phyloP scores from a whole-genome alignment of 805 yeast species.

The Suhomyces faveliae region DNA sequence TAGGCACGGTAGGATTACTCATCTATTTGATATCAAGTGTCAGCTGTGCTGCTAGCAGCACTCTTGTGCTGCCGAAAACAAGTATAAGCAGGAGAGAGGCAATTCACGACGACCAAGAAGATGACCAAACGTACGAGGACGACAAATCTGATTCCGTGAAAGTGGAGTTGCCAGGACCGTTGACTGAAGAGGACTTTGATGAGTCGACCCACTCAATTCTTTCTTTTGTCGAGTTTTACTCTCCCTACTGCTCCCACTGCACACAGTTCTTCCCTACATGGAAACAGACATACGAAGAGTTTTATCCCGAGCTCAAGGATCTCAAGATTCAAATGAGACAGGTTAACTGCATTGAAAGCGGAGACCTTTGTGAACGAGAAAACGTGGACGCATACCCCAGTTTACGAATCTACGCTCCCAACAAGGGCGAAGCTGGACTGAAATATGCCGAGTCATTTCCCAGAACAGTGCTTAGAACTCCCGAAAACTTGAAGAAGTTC shows the following conservation, averaged over 20 bases:
- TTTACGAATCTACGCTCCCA: conserved; percentile 66
- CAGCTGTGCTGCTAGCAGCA: background rate
- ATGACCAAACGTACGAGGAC: background rate
- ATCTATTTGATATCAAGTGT: background rate
- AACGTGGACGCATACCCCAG: conserved; percentile 66
- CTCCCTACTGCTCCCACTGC: conserved; percentile 91
- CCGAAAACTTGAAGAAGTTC: conserved; percentile 51
- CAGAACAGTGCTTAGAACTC: conserved; percentile 41
- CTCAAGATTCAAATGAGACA: conserved; percentile 60
- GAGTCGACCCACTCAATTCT: conserved; percentile 48
- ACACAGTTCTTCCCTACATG: conserved; percentile 75
- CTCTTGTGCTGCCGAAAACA: no score
- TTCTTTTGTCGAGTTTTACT: conserved; percentile 82
- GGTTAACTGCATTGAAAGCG: conserved; percentile 83
- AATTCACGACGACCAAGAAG: no score
- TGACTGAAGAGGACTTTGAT: conserved; percentile 53
- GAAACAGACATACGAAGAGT: conserved; percentile 59
- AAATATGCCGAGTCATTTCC: conserved; percentile 47
- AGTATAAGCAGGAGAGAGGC: no score
- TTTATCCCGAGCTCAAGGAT: conserved; percentile 43
- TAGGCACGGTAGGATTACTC: background rate
- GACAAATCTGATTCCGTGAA: background rate
- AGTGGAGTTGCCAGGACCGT: conserved; percentile 45
- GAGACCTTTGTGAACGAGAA: conserved; percentile 78
- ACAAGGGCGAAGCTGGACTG: conserved; percentile 23